Conservation (phyloP, 2,329 filamentous ascomycete species). For the Paraconiothyrium brasiliense region DNA sequence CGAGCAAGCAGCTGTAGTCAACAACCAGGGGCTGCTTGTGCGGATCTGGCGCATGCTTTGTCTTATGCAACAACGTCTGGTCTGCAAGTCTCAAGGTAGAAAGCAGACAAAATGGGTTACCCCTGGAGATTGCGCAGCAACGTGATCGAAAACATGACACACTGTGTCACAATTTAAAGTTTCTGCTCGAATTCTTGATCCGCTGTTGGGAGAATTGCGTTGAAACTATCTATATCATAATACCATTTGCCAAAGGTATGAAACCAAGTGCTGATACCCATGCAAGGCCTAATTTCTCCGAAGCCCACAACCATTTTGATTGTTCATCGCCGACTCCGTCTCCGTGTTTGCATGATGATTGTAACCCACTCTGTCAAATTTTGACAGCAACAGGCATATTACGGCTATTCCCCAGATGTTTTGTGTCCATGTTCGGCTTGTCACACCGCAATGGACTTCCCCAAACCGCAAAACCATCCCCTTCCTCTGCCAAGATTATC, state of each 20-base stretch:
- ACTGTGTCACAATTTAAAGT: background rate
- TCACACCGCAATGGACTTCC: background rate
- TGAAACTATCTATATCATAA: background rate
- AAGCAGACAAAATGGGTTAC: background rate
- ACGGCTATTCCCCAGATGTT: background rate
- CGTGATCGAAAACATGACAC: background rate
- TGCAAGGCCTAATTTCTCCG: background rate
- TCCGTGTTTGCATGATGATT: background rate
- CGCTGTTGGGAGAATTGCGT: background rate
- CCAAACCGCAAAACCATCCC: slow-evolving; percentile 1
- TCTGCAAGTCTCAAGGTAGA: background rate
- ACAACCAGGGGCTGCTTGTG: background rate
- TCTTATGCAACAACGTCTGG: too few species aligned
- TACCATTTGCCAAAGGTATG: background rate
- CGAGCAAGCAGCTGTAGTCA: too few species aligned
- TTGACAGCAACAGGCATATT: too few species aligned
- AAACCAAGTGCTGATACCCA: background rate
- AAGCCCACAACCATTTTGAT: background rate
- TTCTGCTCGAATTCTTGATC: background rate
- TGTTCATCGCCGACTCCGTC: background rate
- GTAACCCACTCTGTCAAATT: background rate
- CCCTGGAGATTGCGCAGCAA: background rate
- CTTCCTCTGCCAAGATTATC: background rate
- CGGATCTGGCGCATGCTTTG: background rate
- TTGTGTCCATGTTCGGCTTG: background rate